These are phyloP conservation scores for Brasilioporus rufonigricans DNA, from an alignment of 768 basidiomycete species.

Conservation along the genomic window DNA sequence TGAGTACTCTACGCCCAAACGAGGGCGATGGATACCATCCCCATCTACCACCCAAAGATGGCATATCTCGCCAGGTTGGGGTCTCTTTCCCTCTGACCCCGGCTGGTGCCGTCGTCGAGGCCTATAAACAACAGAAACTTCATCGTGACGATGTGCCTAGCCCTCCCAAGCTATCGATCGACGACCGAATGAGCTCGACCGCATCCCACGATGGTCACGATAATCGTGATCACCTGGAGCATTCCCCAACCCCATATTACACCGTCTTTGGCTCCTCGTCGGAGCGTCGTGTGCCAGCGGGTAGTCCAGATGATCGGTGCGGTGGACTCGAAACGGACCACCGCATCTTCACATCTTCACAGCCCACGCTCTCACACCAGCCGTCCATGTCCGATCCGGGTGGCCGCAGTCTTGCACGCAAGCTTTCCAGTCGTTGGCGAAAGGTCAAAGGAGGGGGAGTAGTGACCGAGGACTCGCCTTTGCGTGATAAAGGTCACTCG, in stretches of 20 bases:
- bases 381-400: conserved; percentile 12
- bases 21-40: neutral
- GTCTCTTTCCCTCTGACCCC: conserved; percentile 37
- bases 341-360: neutral
- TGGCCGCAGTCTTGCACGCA: conserved; percentile 31
- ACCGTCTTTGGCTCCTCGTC: conserved; percentile 51
- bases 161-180: conserved; percentile 23
- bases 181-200: conserved; percentile 22
- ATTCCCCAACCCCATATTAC: conserved; percentile 46
- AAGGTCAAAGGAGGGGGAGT: conserved; percentile 14
- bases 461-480: conserved; percentile 26
- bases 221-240: conserved; percentile 14
- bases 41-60: neutral
- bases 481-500: conserved; percentile 10
- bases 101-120: conserved; percentile 43
- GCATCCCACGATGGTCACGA: conserved; percentile 4
- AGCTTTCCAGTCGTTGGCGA: conserved; percentile 37
- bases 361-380: neutral
- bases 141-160: conserved; percentile 8
- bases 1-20: conserved; percentile 1
- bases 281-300: conserved; percentile 44
- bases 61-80: neutral
- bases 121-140: conserved; percentile 46
- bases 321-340: conserved; percentile 5
- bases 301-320: conserved; percentile 39